A percentile compares a stretch with the other conserved stretches of the same genome.
Evolutionary conservation across 23 red algal species (phyloP).

Genomic region (Pyropia haitanensis): DNA sequence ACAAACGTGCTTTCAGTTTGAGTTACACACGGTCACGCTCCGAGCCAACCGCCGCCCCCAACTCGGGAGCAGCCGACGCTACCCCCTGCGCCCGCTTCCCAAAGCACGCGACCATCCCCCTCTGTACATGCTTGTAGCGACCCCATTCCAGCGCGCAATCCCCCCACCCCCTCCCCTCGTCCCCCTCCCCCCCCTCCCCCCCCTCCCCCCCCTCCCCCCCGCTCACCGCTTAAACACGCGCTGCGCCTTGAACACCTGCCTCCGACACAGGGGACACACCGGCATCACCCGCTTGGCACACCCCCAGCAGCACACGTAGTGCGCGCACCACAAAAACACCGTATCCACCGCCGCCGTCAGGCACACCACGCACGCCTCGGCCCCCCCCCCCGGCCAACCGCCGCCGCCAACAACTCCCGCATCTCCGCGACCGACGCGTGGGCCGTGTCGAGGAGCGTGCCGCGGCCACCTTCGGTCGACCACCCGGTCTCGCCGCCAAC

Average conservation of each 20-base stretch:
- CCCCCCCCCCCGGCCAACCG: constrained; percentile 9
- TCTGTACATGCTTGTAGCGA: too few species aligned
- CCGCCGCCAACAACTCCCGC: constrained; percentile 4
- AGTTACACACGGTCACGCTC: too few species aligned
- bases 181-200: too few species aligned
- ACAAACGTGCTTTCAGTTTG: too few species aligned
- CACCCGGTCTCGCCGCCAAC: constrained; percentile 49
- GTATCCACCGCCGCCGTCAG: constrained; percentile 7
- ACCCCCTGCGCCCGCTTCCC: too few species aligned
- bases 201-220: too few species aligned
- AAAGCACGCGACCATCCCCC: too few species aligned
- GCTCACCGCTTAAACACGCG: too few species aligned
- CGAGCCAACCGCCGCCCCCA: too few species aligned
- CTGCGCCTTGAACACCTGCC: not conserved
- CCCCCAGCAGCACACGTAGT: constrained; percentile 4
- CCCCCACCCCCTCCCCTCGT: too few species aligned
- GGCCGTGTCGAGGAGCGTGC: constrained; percentile 8
- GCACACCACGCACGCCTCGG: constrained; percentile 42
- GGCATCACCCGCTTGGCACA: constrained; percentile 4
- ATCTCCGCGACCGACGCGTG: constrained; percentile 19
- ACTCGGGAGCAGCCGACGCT: too few species aligned
- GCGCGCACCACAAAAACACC: constrained; percentile 48
- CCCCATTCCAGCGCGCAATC: too few species aligned
- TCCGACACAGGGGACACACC: not conserved
- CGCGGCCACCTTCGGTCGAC: not conserved